Base-by-base conservation (phyloP, 805 yeast species). In the Kregervanrija pseudodelftensis region DNA sequence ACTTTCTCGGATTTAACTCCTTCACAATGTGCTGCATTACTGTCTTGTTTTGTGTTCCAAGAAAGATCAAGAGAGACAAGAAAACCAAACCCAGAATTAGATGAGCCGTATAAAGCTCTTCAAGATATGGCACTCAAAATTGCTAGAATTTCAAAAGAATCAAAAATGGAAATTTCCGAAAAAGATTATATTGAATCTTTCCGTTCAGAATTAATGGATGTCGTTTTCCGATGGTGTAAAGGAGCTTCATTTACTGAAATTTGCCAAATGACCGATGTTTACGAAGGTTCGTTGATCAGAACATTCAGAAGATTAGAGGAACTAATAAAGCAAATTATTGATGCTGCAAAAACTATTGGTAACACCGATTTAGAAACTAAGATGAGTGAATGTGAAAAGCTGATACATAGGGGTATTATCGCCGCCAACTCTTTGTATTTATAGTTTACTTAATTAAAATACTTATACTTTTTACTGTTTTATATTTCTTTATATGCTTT, bases 241-340 rank as follows among this genome's bases (percentile, higher is more conserved):
- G 98, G 98, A 14, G 96, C 96, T 7, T 71, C 93, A 0, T 93
- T 93, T 65, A 91, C 97, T 0, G 96, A 91, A 62, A 91, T 93
- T 50, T 91, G 98, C 69, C 91, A 91, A 65, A 89, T 93, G 96
- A 93, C 99, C 0, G 99, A 93, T 60, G 98, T 93, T 37, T 93
- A 91, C 55, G 99, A 93, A 69, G 99, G 99, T 36, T 84, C 95
- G 16, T 74, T 93, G 59, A 91, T 93, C 52, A 80, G 99, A 62
- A 85, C 87, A 80, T 93, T 93, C 70, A 84, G 93, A 64, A 76
- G 99, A 60, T 70, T 93, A 44, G 99, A 93, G 64, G 99, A 93
- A 63, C 74, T 93, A 72, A 69, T 93, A 45, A 79, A 91, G 58
- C 99, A 93, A 64, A 73, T 93, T 77, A 80, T 82, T 38, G 81